phyloP scores from a whole-genome alignment of 352 stramenopile species.

The Phytophthora fragariae region DNA sequence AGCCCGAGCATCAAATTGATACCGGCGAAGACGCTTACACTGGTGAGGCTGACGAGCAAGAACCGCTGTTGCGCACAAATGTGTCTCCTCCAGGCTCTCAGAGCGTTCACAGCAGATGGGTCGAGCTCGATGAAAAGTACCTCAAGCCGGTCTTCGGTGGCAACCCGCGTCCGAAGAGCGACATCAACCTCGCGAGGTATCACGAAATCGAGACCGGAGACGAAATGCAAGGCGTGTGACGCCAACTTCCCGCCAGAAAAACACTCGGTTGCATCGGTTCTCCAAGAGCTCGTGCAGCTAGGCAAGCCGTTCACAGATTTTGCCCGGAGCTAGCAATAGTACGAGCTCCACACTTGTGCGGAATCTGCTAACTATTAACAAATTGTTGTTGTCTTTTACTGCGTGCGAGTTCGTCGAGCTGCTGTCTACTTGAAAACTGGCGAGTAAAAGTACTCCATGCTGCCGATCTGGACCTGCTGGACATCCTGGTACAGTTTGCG shows the following conservation, averaged over 20 bases:
- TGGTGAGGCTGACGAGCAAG: constrained; percentile 29
- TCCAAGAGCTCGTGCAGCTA: not conserved
- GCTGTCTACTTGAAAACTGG: constrained; percentile 54
- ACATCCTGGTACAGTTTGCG: constrained; percentile 64
- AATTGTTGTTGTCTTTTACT: constrained; percentile 6
- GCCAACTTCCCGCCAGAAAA: not conserved
- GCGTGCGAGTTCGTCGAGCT: not conserved
- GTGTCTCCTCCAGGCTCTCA: constrained; percentile 34
- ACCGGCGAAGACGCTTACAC: constrained; percentile 20
- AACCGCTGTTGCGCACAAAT: constrained; percentile 14
- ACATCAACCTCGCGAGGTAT: constrained; percentile 27
- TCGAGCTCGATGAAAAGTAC: constrained; percentile 70
- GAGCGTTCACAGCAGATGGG: constrained; percentile 66
- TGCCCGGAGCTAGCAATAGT: constrained; percentile 10
- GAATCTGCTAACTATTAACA: constrained; percentile 21
- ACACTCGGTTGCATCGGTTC: not conserved
- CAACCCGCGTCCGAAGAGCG: constrained; percentile 41
- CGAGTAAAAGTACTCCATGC: constrained; percentile 72
- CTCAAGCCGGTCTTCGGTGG: constrained; percentile 74
- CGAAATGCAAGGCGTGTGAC: constrained; percentile 15
- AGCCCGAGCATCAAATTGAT: constrained; percentile 9
- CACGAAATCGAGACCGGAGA: constrained; percentile 16
- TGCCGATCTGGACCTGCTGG: constrained; percentile 71
- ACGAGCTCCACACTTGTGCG: constrained; percentile 18
- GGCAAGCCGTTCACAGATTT: constrained; percentile 6